Evolutionary conservation across 2,329 filamentous ascomycete genomes (phyloP).

Genomic region (Xylaria sp.): DNA sequence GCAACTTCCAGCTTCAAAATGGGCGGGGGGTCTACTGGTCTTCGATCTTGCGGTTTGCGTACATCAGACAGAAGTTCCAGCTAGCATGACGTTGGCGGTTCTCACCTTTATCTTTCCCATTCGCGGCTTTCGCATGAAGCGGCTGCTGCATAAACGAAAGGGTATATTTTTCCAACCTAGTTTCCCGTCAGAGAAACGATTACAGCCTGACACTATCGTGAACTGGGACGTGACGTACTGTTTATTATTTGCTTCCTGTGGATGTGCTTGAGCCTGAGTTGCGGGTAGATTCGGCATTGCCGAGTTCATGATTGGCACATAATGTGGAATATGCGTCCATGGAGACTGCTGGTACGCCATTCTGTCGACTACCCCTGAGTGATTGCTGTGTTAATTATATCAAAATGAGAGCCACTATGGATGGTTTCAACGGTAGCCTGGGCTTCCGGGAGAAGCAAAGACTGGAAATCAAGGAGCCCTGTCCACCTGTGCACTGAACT

Average conservation of each 20-base stretch:
- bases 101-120: conserved; percentile 49
- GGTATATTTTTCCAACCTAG: conserved; percentile 44
- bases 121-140: conserved; percentile 46
- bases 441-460: not conserved
- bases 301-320: conserved; percentile 45
- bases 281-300: conserved; percentile 41
- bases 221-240: conserved; percentile 38
- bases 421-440: not conserved
- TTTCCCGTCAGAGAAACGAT: conserved; percentile 17
- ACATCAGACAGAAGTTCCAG: conserved; percentile 19
- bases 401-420: not conserved
- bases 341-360: conserved; percentile 46
- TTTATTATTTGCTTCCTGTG: conserved; percentile 38
- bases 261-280: conserved; percentile 41
- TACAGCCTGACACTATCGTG: not conserved
- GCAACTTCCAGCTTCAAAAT: conserved; percentile 76
- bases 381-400: conserved; percentile 1
- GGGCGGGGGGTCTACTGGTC: conserved; percentile 88
- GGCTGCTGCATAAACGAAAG: conserved; percentile 47
- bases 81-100: not conserved
- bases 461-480: not conserved
- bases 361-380: conserved; percentile 2
- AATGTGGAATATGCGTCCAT: conserved; percentile 43
- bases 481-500: not conserved
- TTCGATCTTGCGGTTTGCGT: conserved; percentile 67